Evolutionary conservation across 140 eudicot genomes (phyloP), one percentile per base, ranked within the genome.

Genomic region (Cichorium intybus): DNA sequence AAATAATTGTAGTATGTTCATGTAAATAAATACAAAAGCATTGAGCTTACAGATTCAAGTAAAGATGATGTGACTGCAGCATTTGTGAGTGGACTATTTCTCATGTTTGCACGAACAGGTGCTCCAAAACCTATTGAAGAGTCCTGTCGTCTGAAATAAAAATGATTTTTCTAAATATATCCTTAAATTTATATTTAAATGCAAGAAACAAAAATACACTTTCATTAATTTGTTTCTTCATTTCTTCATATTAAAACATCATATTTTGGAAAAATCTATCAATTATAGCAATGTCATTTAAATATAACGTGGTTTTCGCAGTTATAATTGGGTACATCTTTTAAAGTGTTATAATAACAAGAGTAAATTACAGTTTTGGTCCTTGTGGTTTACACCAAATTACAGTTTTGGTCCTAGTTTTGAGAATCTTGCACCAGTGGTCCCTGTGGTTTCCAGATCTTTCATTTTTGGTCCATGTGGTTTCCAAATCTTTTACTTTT

Each of bases 41-140:
- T 45, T n/a, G 55, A 66, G 71, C 94, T 87, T 86, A 91, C 97
- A 35, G 95, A 66, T 81, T 87, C 87, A 26, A 91, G 80, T 47
- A 91, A 72, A 65, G 95, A 78, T 35, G 96, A 87, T 43, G 97
- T 87, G 22, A 91, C 81, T 28, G 85, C 83, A 66, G 95, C 78
- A 77, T 77, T 72, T 68, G 84, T 79, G 55, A 73, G 57, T 75
- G 88, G 75, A 66, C 87, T 80, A 21, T 84, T 81, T 79, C 96
- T 80, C 96, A 91, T 84, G 86, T 79, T 87, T 70, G 96, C 96
- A 73, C 97, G 97, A 73, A 91, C 95, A 34, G 98, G 98, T 57
- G 97, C 98, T 49, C 98, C 96, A 58, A 91, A 91, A 82, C 96
- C 96, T 67, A 87, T 91, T 34, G 98, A 91, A 17, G 96, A 91